These are phyloP conservation scores for Aspergillus candidus DNA, from an alignment of 2,329 filamentous ascomycete genomes.

Conservation along the genomic window DNA sequence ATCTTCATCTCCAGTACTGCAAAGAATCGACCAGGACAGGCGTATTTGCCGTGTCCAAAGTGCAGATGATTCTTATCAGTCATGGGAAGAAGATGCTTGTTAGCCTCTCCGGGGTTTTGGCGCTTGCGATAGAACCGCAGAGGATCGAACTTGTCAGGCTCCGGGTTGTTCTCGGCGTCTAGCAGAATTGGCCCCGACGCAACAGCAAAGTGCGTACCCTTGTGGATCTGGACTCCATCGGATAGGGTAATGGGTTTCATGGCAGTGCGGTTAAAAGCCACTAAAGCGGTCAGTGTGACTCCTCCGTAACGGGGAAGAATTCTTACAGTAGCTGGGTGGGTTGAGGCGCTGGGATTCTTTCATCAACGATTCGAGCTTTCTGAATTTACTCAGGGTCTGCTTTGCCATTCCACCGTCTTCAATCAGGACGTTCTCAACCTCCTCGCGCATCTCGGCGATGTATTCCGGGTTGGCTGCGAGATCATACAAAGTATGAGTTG, in stretches of 20 bases:
- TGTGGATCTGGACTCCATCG: slow-evolving; percentile 15
- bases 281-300: background rate
- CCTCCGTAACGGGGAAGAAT: background rate
- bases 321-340: slow-evolving; percentile 12
- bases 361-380: slow-evolving; percentile 18
- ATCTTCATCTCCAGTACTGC: slow-evolving; percentile 27
- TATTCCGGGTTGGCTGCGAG: slow-evolving; percentile 16
- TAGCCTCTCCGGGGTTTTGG: slow-evolving; percentile 9
- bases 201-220: slow-evolving; percentile 12
- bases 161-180: slow-evolving; percentile 9
- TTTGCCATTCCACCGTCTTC: slow-evolving; percentile 13
- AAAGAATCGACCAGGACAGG: slow-evolving; percentile 32
- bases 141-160: slow-evolving; percentile 19
- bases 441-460: slow-evolving; percentile 13
- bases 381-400: slow-evolving; percentile 9
- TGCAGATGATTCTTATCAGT: slow-evolving; percentile 15
- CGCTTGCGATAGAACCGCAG: slow-evolving; percentile 17
- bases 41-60: slow-evolving; percentile 28
- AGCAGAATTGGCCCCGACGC: slow-evolving; percentile 13
- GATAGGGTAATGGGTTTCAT: slow-evolving; percentile 12
- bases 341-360: slow-evolving; percentile 18
- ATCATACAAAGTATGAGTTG: slow-evolving; percentile 15
- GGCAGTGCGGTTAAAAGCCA: slow-evolving; percentile 15
- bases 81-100: slow-evolving; percentile 14
- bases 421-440: slow-evolving; percentile 10